These are phyloP conservation scores for Colletotrichum lupini DNA, from an alignment of 2,329 filamentous ascomycete genomes.

Conservation along the genomic window DNA sequence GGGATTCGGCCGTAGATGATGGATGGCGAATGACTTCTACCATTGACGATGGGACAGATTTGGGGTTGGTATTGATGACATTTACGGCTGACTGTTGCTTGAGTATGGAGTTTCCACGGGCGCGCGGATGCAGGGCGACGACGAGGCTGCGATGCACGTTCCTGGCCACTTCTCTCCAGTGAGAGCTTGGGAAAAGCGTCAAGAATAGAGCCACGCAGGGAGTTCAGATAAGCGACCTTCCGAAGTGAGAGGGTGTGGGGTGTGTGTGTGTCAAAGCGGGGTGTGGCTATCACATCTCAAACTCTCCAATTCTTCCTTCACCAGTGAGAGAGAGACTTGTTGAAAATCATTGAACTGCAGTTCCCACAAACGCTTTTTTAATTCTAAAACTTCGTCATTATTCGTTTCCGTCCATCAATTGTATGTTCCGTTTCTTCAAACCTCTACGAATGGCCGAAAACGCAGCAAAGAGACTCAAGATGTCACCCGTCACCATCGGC, in stretches of 20 bases:
- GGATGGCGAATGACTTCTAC: neutral
- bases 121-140: slow-evolving; percentile 30
- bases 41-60: slow-evolving; percentile 1
- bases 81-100: slow-evolving; percentile 10
- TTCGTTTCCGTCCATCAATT: slow-evolving; percentile 24
- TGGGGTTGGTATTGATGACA: slow-evolving; percentile 20
- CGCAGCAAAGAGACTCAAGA: slow-evolving; percentile 87
- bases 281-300: slow-evolving; percentile 33
- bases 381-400: neutral
- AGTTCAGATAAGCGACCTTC: neutral
- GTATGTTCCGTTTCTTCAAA: slow-evolving; percentile 55
- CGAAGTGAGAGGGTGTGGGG: neutral
- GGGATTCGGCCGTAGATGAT: neutral
- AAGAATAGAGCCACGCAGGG: slow-evolving; percentile 17
- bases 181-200: slow-evolving; percentile 33
- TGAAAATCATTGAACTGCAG: slow-evolving; percentile 13
- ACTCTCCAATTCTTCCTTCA: slow-evolving; percentile 29
- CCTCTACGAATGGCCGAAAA: slow-evolving; percentile 70
- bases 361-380: neutral
- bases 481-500: slow-evolving; percentile 72
- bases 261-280: neutral
- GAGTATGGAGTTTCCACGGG: slow-evolving; percentile 21
- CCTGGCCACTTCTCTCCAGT: slow-evolving; percentile 31
- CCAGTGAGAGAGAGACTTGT: neutral
- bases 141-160: slow-evolving; percentile 35